Percentiles rank a stretch among this genome's conserved stretches.
These are phyloP conservation scores for Carex kokanica DNA, from an alignment of 176 grass and related monocot genomes.

Conservation along the genomic window DNA sequence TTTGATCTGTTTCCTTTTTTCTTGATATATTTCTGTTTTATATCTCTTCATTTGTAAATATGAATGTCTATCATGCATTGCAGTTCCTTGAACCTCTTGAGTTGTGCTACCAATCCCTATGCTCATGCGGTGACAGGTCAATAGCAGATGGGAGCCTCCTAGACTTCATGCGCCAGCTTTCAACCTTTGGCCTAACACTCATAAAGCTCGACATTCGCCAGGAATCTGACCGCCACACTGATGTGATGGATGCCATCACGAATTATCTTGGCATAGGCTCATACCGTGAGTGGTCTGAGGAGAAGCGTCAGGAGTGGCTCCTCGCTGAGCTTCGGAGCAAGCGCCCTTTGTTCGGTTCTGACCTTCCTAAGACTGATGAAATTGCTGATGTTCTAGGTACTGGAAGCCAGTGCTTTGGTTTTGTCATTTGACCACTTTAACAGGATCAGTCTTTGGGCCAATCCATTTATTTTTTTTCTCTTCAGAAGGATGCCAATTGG, in stretches of 20 bases:
- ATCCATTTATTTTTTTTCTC: conserved; percentile 3
- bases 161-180: conserved; percentile 73
- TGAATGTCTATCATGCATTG: not conserved
- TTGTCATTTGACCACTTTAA: not conserved
- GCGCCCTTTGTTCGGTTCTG: conserved; percentile 53
- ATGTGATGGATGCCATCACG: conserved; percentile 72
- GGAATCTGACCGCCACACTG: conserved; percentile 89
- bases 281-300: conserved; percentile 66
- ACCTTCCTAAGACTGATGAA: conserved; percentile 60
- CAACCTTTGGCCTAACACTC: conserved; percentile 68
- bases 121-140: conserved; percentile 50
- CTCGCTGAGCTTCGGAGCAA: conserved; percentile 61
- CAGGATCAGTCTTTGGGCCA: not conserved
- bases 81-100: conserved; percentile 83
- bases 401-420: not conserved
- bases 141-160: conserved; percentile 84
- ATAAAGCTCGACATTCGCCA: conserved; percentile 85
- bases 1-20: not conserved
- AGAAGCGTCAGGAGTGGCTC: conserved; percentile 66
- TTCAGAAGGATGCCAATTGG: conserved; percentile 1
- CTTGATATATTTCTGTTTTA: not conserved
- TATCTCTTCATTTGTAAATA: not conserved
- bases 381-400: conserved; percentile 61
- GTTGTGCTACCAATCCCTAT: conserved; percentile 69
- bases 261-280: conserved; percentile 67